Conservation (phyloP, 148 eudicot species). For the Drosera capensis region DNA sequence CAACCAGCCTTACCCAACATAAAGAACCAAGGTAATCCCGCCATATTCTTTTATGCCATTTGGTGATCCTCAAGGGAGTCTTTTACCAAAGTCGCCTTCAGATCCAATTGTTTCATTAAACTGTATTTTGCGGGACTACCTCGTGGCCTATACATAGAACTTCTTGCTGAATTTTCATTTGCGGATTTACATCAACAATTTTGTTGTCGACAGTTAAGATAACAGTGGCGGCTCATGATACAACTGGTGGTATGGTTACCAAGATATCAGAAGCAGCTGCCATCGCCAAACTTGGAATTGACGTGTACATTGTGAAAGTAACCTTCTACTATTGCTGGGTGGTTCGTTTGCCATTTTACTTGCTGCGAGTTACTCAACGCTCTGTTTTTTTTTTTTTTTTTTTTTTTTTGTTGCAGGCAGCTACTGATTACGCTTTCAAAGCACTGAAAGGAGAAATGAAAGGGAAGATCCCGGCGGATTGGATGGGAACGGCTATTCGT, state of each 20-base stretch:
- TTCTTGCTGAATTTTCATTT: too few species aligned
- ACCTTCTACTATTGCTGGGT: too few species aligned
- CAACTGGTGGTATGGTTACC: conserved; percentile 92
- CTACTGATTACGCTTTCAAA: conserved; percentile 64
- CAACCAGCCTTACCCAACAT: conserved; percentile 39
- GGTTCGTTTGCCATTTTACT: too few species aligned
- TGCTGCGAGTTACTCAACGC: too few species aligned
- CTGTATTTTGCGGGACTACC: too few species aligned
- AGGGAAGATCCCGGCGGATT: conserved; percentile 44
- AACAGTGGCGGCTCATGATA: conserved; percentile 84
- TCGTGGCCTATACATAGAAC: too few species aligned
- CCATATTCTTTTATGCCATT: too few species aligned
- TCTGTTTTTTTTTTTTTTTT: neutral
- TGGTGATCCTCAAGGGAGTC: too few species aligned
- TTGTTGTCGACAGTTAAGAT: conserved; percentile 47
- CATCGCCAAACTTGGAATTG: conserved; percentile 84
- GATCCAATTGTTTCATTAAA: too few species aligned
- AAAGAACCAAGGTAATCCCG: conserved; percentile 49
- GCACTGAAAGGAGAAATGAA: conserved; percentile 54
- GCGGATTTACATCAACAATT: too few species aligned
- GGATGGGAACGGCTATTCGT: conserved; percentile 82
- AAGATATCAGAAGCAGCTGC: conserved; percentile 88
- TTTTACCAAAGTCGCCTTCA: too few species aligned
- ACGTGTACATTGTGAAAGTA: conserved; percentile 86
- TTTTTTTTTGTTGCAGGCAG: conserved; percentile 40